Percentiles rank a stretch among this genome's conserved stretches.
phyloP scores from a whole-genome alignment of 2,329 filamentous ascomycete genomes.

The Chaetomiaceae sp. region DNA sequence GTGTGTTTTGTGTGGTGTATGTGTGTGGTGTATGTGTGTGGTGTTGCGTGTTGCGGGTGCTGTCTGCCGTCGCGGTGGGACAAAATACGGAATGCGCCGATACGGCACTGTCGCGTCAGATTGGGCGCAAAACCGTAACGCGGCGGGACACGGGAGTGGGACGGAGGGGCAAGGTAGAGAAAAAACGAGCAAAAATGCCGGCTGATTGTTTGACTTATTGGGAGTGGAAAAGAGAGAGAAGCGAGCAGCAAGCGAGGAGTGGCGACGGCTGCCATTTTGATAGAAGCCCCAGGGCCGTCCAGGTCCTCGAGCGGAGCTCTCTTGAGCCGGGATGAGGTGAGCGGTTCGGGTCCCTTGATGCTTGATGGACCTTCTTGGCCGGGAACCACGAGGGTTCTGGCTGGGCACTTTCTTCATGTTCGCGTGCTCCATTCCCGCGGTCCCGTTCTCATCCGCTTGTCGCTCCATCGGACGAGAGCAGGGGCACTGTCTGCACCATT shows the following conservation, averaged over 20 bases:
- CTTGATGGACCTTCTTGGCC: background rate
- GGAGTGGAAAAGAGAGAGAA: slow-evolving; percentile 1
- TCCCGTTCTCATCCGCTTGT: background rate
- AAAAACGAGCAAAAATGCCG: background rate
- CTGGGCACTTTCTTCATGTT: no score
- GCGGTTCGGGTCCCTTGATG: background rate
- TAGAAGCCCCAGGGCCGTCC: background rate
- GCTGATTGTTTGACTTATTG: background rate
- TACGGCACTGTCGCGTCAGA: background rate
- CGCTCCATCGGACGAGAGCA: slow-evolving; percentile 9
- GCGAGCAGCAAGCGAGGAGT: background rate
- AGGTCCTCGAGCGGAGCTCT: background rate
- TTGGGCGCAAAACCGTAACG: background rate
- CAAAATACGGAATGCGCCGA: background rate
- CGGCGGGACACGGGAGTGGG: background rate
- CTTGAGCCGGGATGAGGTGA: background rate
- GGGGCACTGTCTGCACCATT: slow-evolving; percentile 11
- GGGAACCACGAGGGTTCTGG: slow-evolving; percentile 2
- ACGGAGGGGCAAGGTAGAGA: background rate
- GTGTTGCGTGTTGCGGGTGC: background rate
- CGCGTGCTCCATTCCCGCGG: background rate
- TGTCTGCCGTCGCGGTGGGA: no score
- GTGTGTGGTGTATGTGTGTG: no score
- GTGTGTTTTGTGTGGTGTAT: no score
- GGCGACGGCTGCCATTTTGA: slow-evolving; percentile 8